Base-by-base conservation (phyloP, 2,329 filamentous ascomycete species). In the Stachybotrys chartarum region DNA sequence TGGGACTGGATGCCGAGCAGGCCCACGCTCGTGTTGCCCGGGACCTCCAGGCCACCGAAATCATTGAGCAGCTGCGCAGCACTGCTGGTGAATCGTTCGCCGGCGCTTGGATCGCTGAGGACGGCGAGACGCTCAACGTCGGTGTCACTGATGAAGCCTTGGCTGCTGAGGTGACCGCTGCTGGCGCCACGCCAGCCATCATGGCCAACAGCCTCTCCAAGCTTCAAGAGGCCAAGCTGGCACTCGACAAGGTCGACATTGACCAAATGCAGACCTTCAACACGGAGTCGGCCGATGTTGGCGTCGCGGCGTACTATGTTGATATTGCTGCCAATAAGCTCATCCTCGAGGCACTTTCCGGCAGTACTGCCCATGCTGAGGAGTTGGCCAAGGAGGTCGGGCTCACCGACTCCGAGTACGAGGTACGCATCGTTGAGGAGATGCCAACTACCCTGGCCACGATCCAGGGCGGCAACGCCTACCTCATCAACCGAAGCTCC, bases 241-340 rank as follows among this genome's bases (percentile, higher is more conserved):
- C 50, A 3, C 50, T 52, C 44, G 50, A 52, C 35, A 52, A 17
- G 6, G 12, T 52, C 7, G 50, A 52, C 14, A 52, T 52, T 24
- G 50, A 52, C 11, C 31, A 44, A 30, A 3, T 18, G 31, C 31
- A 42, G 31, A 24, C 50, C 11, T 32, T 56, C 35, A 30, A 54
- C 30, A 45, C 39, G 18, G 51, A 53, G 46, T 44, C 18, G 45
- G 35, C 7, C 35, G 32, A 46, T 30, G 46, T 44, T 12, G 57
- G 57, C 30, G 50, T 58, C 42, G 57, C 57, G 7, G 24, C 55
- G n/a, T 58, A 50, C 35, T 58, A 54, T 44, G 50, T 58, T 50
- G 57, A 58, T 49, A 50, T 58, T 18, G 46, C 24, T 17, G 12
- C 49, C 17, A 58, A 58, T 52, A 58, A 58, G 50, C 14, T 58